phyloP scores from a whole-genome alignment of 2,329 filamentous ascomycete genomes.

The Aspergillus chevalieri region DNA sequence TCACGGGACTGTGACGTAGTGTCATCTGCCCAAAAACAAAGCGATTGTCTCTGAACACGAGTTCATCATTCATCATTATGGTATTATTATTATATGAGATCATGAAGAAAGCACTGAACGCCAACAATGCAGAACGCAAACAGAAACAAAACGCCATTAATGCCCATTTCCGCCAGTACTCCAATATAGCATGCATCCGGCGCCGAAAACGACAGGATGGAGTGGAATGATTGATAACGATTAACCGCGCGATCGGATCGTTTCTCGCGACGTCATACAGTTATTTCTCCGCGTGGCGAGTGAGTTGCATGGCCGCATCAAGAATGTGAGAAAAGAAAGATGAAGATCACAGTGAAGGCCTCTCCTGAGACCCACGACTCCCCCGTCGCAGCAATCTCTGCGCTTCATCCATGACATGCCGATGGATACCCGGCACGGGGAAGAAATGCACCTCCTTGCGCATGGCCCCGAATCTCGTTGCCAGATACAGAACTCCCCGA shows the following conservation, averaged over 20 bases:
- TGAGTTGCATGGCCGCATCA: background rate
- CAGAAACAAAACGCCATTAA: background rate
- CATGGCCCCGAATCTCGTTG: conserved; percentile 20
- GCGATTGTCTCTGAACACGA: too few relatives aligned
- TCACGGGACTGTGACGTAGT: too few relatives aligned
- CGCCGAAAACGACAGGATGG: too few relatives aligned
- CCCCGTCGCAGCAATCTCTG: conserved; percentile 9
- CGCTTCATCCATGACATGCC: conserved; percentile 20
- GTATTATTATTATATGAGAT: too few relatives aligned
- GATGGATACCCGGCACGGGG: conserved; percentile 22
- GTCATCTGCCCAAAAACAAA: too few relatives aligned
- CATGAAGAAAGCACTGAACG: background rate
- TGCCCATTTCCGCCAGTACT: background rate
- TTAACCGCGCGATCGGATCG: too few relatives aligned
- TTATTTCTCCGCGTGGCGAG: background rate
- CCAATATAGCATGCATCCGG: background rate
- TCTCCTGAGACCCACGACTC: conserved; percentile 1
- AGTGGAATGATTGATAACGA: too few relatives aligned
- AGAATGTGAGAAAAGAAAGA: background rate
- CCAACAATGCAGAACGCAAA: background rate
- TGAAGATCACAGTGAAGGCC: background rate
- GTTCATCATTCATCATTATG: background rate
- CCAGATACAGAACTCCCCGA: conserved; percentile 25
- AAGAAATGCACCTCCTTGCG: conserved; percentile 26
- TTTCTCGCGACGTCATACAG: background rate